A percentile compares a stretch with the other conserved stretches of the same genome.
These are phyloP conservation scores for Azolla pinnata DNA, from an alignment of 75 land plant genomes.

Conservation along the genomic window DNA sequence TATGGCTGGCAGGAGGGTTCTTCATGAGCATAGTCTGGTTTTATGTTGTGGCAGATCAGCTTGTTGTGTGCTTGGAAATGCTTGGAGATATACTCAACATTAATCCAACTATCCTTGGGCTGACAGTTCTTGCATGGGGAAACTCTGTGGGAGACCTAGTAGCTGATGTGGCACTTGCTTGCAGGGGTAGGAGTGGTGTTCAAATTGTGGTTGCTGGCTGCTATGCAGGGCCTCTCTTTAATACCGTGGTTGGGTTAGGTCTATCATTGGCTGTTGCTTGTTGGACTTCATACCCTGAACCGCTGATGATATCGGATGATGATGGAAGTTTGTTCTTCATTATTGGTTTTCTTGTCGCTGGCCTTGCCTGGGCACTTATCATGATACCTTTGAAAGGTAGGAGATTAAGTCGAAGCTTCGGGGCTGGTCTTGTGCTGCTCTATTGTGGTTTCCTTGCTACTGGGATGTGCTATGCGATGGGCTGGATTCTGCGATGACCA, in stretches of 20 bases:
- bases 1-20: conserved; percentile 71
- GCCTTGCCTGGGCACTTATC: conserved; percentile 46
- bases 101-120: conserved; percentile 51
- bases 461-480: not conserved
- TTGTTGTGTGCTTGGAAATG: conserved; percentile 57
- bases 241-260: conserved; percentile 58
- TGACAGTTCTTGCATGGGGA: conserved; percentile 85
- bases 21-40: conserved; percentile 59
- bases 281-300: conserved; percentile 39
- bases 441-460: conserved; percentile 13
- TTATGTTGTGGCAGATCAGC: conserved; percentile 56
- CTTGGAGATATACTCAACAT: conserved; percentile 45
- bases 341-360: conserved; percentile 41
- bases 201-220: conserved; percentile 77
- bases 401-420: conserved; percentile 19
- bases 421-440: conserved; percentile 22
- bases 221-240: conserved; percentile 84
- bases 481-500: not conserved
- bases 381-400: conserved; percentile 14
- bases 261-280: conserved; percentile 47
- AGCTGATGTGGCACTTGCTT: conserved; percentile 45
- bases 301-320: conserved; percentile 28
- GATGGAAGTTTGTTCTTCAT: conserved; percentile 44
- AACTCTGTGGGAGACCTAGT: conserved; percentile 73
- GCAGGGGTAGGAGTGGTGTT: conserved; percentile 46